phyloP scores from a whole-genome alignment of 208 protist species.

The Willaertia magna region DNA sequence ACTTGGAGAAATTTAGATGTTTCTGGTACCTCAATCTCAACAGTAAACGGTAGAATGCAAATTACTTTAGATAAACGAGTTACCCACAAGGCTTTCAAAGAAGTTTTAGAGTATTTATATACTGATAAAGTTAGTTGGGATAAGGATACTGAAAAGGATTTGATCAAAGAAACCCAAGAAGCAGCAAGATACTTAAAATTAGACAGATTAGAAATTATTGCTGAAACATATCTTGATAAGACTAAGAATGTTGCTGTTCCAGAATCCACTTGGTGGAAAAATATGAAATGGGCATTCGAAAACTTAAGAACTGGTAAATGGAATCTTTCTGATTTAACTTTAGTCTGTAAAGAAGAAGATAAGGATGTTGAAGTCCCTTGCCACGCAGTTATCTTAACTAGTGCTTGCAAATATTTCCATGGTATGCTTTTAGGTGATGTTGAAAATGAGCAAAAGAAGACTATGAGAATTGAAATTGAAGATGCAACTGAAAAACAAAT shows the following conservation, averaged over 20 bases:
- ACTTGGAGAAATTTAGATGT: not conserved
- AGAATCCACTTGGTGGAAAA: constrained; percentile 10
- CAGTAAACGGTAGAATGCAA: not conserved
- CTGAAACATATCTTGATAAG: constrained; percentile 2
- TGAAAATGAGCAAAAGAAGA: constrained; percentile 8
- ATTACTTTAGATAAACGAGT: constrained; percentile 2
- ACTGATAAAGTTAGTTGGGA: constrained; percentile 10
- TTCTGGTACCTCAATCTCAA: not conserved
- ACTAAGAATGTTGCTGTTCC: constrained; percentile 10
- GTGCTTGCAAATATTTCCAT: constrained; percentile 10
- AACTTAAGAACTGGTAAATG: not conserved
- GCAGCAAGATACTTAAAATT: not conserved
- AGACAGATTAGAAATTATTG: not conserved
- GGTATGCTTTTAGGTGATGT: constrained; percentile 10
- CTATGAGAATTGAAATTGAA: constrained; percentile 11
- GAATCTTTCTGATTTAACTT: not conserved
- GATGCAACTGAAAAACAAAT: constrained; percentile 12
- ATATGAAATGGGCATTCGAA: constrained; percentile 9
- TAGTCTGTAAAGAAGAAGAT: not conserved
- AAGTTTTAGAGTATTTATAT: constrained; percentile 11
- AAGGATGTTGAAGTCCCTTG: not conserved
- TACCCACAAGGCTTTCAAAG: constrained; percentile 4
- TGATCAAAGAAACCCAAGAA: constrained; percentile 2
- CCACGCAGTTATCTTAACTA: constrained; percentile 5
- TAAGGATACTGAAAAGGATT: not conserved